phyloP scores from a whole-genome alignment of 768 basidiomycete genomes.

The Boletus huronensis region DNA sequence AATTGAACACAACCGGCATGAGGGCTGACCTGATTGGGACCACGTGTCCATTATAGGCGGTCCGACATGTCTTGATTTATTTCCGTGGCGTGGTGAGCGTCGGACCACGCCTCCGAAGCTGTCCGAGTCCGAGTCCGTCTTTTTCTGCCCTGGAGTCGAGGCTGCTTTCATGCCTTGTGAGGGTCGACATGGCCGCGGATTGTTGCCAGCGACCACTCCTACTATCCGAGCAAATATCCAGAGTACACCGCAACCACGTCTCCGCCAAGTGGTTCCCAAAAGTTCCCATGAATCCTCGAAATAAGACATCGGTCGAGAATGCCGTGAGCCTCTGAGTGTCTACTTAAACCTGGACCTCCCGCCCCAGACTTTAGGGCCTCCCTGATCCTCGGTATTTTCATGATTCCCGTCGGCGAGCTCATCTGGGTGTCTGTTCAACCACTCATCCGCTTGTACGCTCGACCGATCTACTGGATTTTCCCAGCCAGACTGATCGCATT shows the following conservation, averaged over 20 bases:
- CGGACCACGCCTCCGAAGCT: neutral
- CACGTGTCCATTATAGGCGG: neutral
- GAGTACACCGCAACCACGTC: too few species aligned
- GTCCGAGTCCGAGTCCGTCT: neutral
- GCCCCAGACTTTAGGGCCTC: neutral
- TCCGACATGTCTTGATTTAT: neutral
- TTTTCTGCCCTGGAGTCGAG: neutral
- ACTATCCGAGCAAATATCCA: neutral
- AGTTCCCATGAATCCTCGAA: neutral
- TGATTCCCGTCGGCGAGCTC: slow-evolving; percentile 40
- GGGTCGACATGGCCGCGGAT: neutral
- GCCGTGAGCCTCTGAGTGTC: slow-evolving; percentile 4
- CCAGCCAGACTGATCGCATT: neutral
- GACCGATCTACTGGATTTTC: neutral
- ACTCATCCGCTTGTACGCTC: slow-evolving; percentile 54
- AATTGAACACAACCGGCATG: neutral
- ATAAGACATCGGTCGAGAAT: neutral
- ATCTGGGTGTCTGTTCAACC: slow-evolving; percentile 65
- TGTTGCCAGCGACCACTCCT: neutral
- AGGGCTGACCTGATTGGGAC: neutral
- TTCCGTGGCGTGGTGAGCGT: neutral
- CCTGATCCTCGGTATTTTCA: neutral
- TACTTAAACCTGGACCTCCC: slow-evolving; percentile 2
- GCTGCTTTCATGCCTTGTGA: neutral
- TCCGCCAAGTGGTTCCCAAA: neutral